A percentile compares a stretch with the other conserved stretches of the same genome.
Conservation (phyloP, 1,284 basidiomycete species). For the Hymenochaete sp. region DNA sequence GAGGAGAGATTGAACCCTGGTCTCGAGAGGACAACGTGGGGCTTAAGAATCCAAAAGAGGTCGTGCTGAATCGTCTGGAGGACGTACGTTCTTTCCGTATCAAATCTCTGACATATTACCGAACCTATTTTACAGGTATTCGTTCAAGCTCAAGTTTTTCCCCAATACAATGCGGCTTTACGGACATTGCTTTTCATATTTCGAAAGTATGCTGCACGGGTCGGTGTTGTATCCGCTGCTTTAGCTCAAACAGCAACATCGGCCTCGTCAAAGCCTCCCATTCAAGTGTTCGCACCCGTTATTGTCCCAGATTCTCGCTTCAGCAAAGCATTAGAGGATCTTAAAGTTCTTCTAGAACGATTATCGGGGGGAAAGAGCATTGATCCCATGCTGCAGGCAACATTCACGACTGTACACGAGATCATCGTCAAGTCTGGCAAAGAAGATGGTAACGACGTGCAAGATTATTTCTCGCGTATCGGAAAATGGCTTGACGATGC, state of each 20-base stretch:
- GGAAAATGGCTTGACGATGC: conserved; percentile 32
- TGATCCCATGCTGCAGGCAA: conserved; percentile 27
- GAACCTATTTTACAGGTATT: conserved; percentile 27
- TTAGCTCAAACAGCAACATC: conserved; percentile 13
- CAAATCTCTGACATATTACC: not conserved
- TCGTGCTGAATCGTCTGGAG: conserved; percentile 15
- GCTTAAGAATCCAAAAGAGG: conserved; percentile 15
- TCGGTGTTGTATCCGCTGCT: conserved; percentile 23
- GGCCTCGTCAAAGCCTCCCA: conserved; percentile 6
- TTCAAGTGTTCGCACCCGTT: conserved; percentile 21
- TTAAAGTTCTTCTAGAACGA: conserved; percentile 35
- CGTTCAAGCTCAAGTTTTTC: conserved; percentile 31
- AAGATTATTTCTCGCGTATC: conserved; percentile 27
- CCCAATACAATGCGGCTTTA: conserved; percentile 31
- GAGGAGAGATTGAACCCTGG: conserved; percentile 20
- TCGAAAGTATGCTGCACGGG: conserved; percentile 33
- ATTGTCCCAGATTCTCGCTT: conserved; percentile 28
- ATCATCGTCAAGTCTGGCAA: conserved; percentile 16
- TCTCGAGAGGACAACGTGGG: conserved; percentile 10
- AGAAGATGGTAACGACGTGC: conserved; percentile 20
- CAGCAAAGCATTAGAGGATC: conserved; percentile 25
- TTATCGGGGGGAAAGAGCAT: conserved; percentile 33
- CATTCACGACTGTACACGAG: conserved; percentile 24
- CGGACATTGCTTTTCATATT: conserved; percentile 32
- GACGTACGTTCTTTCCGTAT: conserved; percentile 19